These are phyloP conservation scores for Juglanconis oblonga DNA, from an alignment of 2,329 filamentous ascomycete genomes.

Conservation along the genomic window DNA sequence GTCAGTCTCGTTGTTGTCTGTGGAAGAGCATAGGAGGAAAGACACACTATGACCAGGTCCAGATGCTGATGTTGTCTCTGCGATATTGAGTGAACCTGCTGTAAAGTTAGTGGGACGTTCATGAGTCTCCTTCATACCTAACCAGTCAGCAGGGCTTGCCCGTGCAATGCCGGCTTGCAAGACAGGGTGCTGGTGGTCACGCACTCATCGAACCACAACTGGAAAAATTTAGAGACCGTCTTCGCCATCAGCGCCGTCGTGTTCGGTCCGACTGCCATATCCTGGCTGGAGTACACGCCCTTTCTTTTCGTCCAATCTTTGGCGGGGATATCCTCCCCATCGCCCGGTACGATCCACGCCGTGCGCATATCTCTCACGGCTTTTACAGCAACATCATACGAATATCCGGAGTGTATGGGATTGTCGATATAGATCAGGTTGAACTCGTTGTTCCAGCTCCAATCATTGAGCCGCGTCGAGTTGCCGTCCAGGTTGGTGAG, in stretches of 20 bases:
- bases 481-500: slow-evolving; percentile 39
- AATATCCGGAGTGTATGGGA: slow-evolving; percentile 61
- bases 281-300: neutral
- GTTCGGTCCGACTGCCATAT: neutral
- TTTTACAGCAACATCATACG: slow-evolving; percentile 51
- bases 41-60: slow-evolving; percentile 18
- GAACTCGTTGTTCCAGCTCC: slow-evolving; percentile 53
- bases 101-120: neutral
- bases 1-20: neutral
- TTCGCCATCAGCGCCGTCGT: neutral
- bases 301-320: neutral
- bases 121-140: too few relatives aligned
- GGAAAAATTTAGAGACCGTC: neutral
- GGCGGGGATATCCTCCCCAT: neutral
- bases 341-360: neutral
- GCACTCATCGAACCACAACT: slow-evolving; percentile 4
- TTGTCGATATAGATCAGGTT: slow-evolving; percentile 50
- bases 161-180: neutral
- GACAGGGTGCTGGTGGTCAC: neutral
- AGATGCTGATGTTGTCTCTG: neutral
- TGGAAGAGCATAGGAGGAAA: neutral
- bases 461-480: slow-evolving; percentile 48
- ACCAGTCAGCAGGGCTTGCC: too few relatives aligned
- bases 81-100: slow-evolving; percentile 1
- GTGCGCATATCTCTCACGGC: neutral